Evolutionary conservation across 2,329 filamentous ascomycete genomes (phyloP), one percentile per base, ranked within the genome.

Genomic region (Elsinoe fawcettii): DNA sequence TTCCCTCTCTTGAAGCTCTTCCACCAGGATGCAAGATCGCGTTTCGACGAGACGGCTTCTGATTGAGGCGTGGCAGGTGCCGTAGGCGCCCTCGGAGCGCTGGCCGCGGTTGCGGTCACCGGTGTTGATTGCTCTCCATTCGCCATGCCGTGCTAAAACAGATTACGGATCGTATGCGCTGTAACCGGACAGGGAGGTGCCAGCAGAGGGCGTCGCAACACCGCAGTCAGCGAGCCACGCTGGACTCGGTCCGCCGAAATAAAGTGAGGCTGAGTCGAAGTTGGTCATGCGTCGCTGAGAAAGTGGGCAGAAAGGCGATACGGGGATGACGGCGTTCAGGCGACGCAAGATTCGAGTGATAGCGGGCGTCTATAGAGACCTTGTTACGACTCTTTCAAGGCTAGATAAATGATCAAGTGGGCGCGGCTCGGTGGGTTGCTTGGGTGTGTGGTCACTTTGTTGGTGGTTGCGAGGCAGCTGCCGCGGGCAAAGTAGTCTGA

Each of bases 1-100:
- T 78, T 79, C 56, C 87, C 72, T 59, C 73, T 81, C 75, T 93
- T 93, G 75, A 99, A 97, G 66, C 86, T 85, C 74, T 90, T 96
- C 93, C 93, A 97, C 93, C 93, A 99, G 60, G 88, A 95, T 65
- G 90, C 87, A 65, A 97, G 78, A 70, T 96, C 90, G 70, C 89
- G 84, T 75, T 87, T 95, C 63, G 84, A 89, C 27, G 89, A 89
- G 57, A 88, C 88, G 41, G 88, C 90, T 66, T 80, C 76, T 58
- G 77, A 73, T 58, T 70, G 79, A 69, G 70, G 53, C 36, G 54
- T 49, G 18, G 39, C 78, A 66, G 72, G 62, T 39, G 61, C 60
- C 55, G 56, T 44, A 49, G 60, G 56, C 43, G 59, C 60, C 51
- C 55, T 59, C 58, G 63, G 65, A 41, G 64, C 60, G 61, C 55